Evolutionary conservation across 2,329 filamentous ascomycete species (phyloP).

Genomic region (Zarea fungicola): DNA sequence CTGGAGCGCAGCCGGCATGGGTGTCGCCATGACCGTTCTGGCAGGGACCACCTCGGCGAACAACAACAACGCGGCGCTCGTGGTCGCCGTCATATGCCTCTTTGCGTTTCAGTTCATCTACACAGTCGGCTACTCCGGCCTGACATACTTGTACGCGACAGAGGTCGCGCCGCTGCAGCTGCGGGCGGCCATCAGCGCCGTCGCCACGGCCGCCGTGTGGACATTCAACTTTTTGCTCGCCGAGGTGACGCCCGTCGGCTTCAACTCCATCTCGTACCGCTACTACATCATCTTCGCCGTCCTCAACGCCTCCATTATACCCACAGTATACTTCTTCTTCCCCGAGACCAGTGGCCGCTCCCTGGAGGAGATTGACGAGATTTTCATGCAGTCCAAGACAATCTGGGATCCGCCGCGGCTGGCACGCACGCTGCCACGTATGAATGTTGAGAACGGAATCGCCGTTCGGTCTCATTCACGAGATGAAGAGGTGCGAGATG

Average conservation of each 20-base stretch:
- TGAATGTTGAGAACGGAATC: background rate
- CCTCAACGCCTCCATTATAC: constrained; percentile 36
- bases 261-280: constrained; percentile 50
- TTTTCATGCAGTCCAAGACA: constrained; percentile 19
- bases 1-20: constrained; percentile 8
- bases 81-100: constrained; percentile 36
- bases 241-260: constrained; percentile 57
- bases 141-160: constrained; percentile 52
- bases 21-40: constrained; percentile 11
- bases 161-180: constrained; percentile 43
- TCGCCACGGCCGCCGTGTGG: constrained; percentile 39
- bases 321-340: constrained; percentile 39
- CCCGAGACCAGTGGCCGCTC: constrained; percentile 39
- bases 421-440: constrained; percentile 6
- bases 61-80: background rate
- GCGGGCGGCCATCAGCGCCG: constrained; percentile 36
- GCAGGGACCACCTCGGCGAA: constrained; percentile 11
- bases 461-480: background rate
- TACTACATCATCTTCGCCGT: constrained; percentile 36
- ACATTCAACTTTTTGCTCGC: constrained; percentile 38
- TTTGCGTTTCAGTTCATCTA: constrained; percentile 64
- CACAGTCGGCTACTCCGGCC: constrained; percentile 55
- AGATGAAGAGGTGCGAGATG: background rate
- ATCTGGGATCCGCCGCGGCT: constrained; percentile 14
- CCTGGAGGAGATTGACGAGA: constrained; percentile 57